These are phyloP conservation scores for Pisolithus sp. DNA, from an alignment of 768 basidiomycete species.

Conservation along the genomic window DNA sequence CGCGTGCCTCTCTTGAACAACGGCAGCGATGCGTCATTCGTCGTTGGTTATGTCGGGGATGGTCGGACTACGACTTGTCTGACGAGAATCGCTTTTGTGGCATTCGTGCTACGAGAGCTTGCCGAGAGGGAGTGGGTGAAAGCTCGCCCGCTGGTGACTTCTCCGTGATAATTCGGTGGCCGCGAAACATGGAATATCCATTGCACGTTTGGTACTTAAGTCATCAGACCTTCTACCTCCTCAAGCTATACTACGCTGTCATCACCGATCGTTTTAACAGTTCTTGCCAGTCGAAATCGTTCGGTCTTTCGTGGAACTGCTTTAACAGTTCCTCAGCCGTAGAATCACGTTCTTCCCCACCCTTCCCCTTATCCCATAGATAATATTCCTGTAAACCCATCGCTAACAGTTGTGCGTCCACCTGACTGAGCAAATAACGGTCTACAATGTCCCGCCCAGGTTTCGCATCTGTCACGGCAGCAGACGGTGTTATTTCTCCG, in stretches of 20 bases:
- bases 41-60: constrained; percentile 67
- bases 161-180: constrained; percentile 12
- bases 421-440: constrained; percentile 60
- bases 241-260: constrained; percentile 5
- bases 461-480: constrained; percentile 30
- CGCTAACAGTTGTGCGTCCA: constrained; percentile 79
- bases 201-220: neutral
- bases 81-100: constrained; percentile 52
- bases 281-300: constrained; percentile 77
- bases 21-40: constrained; percentile 36
- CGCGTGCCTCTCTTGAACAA: constrained; percentile 61
- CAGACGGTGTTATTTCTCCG: constrained; percentile 81
- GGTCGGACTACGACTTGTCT: constrained; percentile 44
- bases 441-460: constrained; percentile 23
- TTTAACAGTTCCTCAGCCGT: constrained; percentile 43
- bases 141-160: constrained; percentile 32
- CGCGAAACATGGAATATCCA: neutral
- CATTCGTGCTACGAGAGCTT: constrained; percentile 54
- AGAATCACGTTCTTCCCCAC: neutral
- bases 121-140: constrained; percentile 54
- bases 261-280: constrained; percentile 48
- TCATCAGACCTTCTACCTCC: too few species aligned
- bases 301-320: constrained; percentile 73
- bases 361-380: constrained; percentile 43
- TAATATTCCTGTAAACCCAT: constrained; percentile 84